Evolutionary conservation across 1,284 basidiomycete genomes (phyloP), one percentile per base, ranked within the genome.

Genomic region (Prillingera fragicola): DNA sequence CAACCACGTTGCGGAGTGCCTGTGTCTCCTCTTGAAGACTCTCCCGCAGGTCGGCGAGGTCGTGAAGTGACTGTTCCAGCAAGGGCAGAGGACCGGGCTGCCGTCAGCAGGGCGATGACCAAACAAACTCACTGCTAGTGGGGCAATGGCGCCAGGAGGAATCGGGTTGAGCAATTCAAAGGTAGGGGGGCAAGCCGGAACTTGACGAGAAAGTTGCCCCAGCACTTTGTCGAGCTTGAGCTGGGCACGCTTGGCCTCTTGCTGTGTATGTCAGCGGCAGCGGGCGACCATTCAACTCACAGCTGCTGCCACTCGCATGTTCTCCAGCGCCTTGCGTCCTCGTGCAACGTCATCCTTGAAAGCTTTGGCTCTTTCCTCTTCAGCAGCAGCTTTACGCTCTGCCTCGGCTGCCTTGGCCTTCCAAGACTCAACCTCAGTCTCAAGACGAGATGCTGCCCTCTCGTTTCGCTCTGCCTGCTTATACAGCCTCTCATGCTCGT

Each of bases 401-500:
- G 57, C 38, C 8, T 62, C 57, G 3, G 24, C 82, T 75, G 68
- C 88, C 81, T 39, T 84, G 78, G 47, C 77, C 80, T 27, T 81
- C 80, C n/a, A 80, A 74, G 40, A 74, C 75, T 46, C 82, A 78
- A 55, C 14, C 68, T 77, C 36, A 77, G 77, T 17, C 72, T 70
- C 41, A 72, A 75, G 63, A 83, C 51, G 41, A 3, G 48, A 36
- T 22, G 51, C 49, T 3, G 47, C 33, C 2, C 32, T 47, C 23
- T 54, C 50, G 4, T 50, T 22, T 27, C 40, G 36, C n/a, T 38
- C 45, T 14, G 37, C 76, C 75, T 85, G 80, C 14, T 78, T 78
- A 27, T 71, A 68, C 34, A 90, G 73, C 2, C 88, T 78, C 58
- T 91, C 87, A 48, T 87, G 77, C 58, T 94, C 89, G 54, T 92